Evolutionary conservation across 805 yeast species (phyloP).

Genomic region (Kodamaea neixiangensis): DNA sequence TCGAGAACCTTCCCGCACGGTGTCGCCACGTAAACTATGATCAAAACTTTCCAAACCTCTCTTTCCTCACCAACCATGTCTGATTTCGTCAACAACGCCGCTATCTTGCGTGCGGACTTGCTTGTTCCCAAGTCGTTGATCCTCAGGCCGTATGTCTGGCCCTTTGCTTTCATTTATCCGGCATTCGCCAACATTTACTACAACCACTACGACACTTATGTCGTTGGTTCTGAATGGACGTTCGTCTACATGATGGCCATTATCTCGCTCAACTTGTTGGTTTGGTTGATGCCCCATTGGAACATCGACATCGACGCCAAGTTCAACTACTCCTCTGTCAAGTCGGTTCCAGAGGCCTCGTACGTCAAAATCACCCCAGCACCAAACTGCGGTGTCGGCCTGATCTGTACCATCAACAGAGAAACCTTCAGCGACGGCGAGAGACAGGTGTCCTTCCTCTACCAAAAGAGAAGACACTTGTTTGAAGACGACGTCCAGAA

Average conservation of each 20-base stretch:
- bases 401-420: slow-evolving; percentile 65
- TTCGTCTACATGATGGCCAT: slow-evolving; percentile 80
- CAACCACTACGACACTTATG: slow-evolving; percentile 73
- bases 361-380: slow-evolving; percentile 78
- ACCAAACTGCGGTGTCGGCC: slow-evolving; percentile 84
- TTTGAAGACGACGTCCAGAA: slow-evolving; percentile 52
- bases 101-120: slow-evolving; percentile 70
- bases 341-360: slow-evolving; percentile 60
- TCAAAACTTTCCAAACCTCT: neutral
- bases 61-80: slow-evolving; percentile 25
- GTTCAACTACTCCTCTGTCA: slow-evolving; percentile 65
- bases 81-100: slow-evolving; percentile 64
- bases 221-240: slow-evolving; percentile 94
- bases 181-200: slow-evolving; percentile 63
- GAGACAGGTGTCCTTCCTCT: slow-evolving; percentile 68
- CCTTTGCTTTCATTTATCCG: slow-evolving; percentile 80
- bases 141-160: slow-evolving; percentile 77
- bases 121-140: slow-evolving; percentile 64
- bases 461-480: slow-evolving; percentile 90
- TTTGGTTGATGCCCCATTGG: slow-evolving; percentile 95
- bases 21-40: neutral
- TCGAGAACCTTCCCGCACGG: slow-evolving; percentile 7
- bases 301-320: slow-evolving; percentile 65
- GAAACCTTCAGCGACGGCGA: slow-evolving; percentile 57
- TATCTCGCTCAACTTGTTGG: slow-evolving; percentile 68